phyloP scores from a whole-genome alignment of 2,329 filamentous ascomycete genomes.

The Fusarium zealandicum region DNA sequence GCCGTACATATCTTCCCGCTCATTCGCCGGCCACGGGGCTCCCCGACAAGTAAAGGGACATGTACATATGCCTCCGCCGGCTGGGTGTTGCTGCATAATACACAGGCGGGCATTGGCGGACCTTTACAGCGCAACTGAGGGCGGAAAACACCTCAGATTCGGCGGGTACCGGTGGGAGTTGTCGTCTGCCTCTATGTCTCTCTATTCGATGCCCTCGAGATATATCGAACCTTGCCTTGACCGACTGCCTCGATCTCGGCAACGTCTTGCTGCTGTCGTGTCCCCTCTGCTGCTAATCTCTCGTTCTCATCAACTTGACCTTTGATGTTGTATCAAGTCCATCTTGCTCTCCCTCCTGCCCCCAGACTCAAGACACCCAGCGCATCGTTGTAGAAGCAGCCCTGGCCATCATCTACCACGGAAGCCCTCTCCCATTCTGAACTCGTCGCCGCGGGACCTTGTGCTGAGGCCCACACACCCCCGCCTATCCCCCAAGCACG shows the following conservation, averaged over 20 bases:
- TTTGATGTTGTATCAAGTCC: not conserved
- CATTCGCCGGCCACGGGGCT: slow-evolving; percentile 26
- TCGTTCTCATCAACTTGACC: slow-evolving; percentile 8
- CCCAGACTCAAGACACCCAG: not conserved
- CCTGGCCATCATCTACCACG: slow-evolving; percentile 9
- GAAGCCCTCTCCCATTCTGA: not conserved
- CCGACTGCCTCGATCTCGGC: slow-evolving; percentile 9
- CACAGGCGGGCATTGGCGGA: not conserved
- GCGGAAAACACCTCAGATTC: slow-evolving; percentile 17
- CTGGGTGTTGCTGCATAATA: slow-evolving; percentile 19
- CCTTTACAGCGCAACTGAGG: not conserved
- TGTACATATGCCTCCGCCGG: slow-evolving; percentile 3
- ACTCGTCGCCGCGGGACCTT: not conserved
- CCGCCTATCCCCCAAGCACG: slow-evolving; percentile 27
- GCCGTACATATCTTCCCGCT: slow-evolving; percentile 7
- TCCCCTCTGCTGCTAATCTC: slow-evolving; percentile 7
- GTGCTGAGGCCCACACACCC: slow-evolving; percentile 27
- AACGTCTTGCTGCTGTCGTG: slow-evolving; percentile 7
- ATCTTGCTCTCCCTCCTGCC: not conserved
- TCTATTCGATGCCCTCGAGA: slow-evolving; percentile 7
- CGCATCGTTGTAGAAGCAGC: slow-evolving; percentile 3
- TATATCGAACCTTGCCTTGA: not conserved
- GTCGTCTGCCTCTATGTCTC: slow-evolving; percentile 1
- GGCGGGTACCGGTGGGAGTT: not conserved
- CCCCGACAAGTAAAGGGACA: slow-evolving; percentile 25